These are phyloP conservation scores for Hygrocybe punicea DNA, from an alignment of 768 basidiomycete genomes.

Conservation along the genomic window DNA sequence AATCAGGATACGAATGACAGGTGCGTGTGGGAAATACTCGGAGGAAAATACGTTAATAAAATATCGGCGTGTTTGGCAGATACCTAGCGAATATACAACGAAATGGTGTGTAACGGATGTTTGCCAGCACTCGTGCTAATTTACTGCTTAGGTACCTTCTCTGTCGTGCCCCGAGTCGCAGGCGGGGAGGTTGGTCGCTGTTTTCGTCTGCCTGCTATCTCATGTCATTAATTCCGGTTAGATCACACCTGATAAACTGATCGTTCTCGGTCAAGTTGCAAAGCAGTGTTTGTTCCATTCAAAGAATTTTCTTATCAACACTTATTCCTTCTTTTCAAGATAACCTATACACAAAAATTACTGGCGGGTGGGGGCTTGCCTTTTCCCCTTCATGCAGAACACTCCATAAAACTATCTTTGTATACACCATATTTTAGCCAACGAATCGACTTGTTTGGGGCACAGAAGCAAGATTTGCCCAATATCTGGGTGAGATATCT, in stretches of 20 bases:
- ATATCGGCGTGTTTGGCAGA: not conserved
- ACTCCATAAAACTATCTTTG: slow-evolving; percentile 18
- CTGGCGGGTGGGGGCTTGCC: slow-evolving; percentile 7
- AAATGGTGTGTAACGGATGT: slow-evolving; percentile 36
- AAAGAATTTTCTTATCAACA: slow-evolving; percentile 24
- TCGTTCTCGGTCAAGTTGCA: slow-evolving; percentile 60
- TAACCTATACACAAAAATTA: slow-evolving; percentile 27
- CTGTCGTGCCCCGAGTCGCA: slow-evolving; percentile 67
- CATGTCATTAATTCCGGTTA: too few relatives aligned
- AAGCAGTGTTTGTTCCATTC: slow-evolving; percentile 69
- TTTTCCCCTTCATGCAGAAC: not conserved
- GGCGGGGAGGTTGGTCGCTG: slow-evolving; percentile 53
- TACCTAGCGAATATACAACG: slow-evolving; percentile 73
- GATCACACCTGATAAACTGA: slow-evolving; percentile 59
- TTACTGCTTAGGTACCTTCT: slow-evolving; percentile 43
- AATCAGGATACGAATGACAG: slow-evolving; percentile 73
- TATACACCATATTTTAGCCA: slow-evolving; percentile 33
- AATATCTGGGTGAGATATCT: slow-evolving; percentile 41
- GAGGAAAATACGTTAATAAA: not conserved
- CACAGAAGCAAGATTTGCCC: slow-evolving; percentile 64
- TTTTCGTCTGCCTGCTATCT: not conserved
- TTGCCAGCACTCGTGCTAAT: not conserved
- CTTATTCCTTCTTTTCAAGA: not conserved
- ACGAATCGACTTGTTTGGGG: slow-evolving; percentile 71
- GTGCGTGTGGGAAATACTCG: not conserved